Conservation (phyloP, 768 basidiomycete species). For the Trichaptum fuscoviolaceum region DNA sequence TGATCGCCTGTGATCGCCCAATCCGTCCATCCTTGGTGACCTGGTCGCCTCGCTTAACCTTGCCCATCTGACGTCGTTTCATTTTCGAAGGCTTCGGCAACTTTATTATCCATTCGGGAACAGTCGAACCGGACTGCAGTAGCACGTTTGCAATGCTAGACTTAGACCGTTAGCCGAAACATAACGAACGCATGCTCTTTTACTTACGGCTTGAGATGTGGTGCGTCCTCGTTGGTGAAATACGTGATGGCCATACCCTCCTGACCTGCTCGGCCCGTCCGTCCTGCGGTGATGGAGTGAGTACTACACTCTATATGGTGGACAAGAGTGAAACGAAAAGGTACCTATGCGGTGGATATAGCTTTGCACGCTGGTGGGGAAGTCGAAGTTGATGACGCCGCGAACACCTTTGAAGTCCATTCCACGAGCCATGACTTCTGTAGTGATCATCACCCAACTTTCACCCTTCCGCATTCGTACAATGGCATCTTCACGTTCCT, state of each 20-base stretch:
- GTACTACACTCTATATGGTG: background rate
- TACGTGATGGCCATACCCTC: constrained; percentile 93
- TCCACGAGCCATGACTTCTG: constrained; percentile 96
- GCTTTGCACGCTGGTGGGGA: constrained; percentile 91
- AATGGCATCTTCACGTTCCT: constrained; percentile 83
- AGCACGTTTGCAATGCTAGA: constrained; percentile 92
- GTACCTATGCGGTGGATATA: constrained; percentile 93
- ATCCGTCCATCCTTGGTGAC: constrained; percentile 68
- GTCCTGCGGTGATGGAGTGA: constrained; percentile 41
- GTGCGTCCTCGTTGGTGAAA: constrained; percentile 91
- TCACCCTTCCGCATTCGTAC: constrained; percentile 81
- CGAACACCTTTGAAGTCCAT: constrained; percentile 96
- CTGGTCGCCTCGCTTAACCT: constrained; percentile 69
- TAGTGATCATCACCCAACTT: constrained; percentile 93
- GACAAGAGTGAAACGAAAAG: constrained; percentile 11
- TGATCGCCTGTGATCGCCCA: constrained; percentile 65
- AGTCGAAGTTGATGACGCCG: constrained; percentile 96
- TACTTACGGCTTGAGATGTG: constrained; percentile 81
- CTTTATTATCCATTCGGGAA: constrained; percentile 93
- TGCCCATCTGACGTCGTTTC: constrained; percentile 81
- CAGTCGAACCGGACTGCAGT: constrained; percentile 81
- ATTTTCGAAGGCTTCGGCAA: constrained; percentile 91
- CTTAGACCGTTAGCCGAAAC: constrained; percentile 5
- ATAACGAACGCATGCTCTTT: constrained; percentile 8
- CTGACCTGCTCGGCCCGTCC: constrained; percentile 90